These are phyloP conservation scores for Phragmites australis DNA, from an alignment of 176 grass and related monocot genomes.

Conservation along the genomic window DNA sequence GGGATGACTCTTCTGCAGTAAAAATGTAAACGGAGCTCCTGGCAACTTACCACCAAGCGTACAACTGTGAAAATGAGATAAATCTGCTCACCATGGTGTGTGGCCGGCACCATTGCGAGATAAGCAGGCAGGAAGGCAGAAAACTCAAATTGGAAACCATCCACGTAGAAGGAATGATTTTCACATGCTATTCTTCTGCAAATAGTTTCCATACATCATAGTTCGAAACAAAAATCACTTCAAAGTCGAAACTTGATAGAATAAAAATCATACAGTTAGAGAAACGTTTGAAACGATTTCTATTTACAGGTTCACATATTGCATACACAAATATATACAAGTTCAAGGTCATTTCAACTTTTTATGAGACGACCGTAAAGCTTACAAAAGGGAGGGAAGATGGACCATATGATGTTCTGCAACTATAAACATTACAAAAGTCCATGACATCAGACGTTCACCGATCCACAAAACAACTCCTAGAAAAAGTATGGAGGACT, in stretches of 20 bases:
- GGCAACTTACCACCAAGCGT: not conserved
- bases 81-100: not conserved
- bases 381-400: slow-evolving; percentile 10
- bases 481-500: slow-evolving; percentile 17
- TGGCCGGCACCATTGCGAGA: not conserved
- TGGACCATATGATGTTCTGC: not conserved
- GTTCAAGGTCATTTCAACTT: slow-evolving; percentile 13
- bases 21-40: slow-evolving; percentile 5
- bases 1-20: not conserved
- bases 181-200: not conserved
- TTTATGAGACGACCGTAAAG: not conserved
- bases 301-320: slow-evolving; percentile 5
- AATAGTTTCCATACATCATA: not conserved
- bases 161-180: not conserved
- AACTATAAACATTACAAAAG: slow-evolving; percentile 22
- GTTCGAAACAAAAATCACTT: not conserved
- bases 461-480: slow-evolving; percentile 18
- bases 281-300: not conserved
- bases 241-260: not conserved
- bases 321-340: slow-evolving; percentile 33
- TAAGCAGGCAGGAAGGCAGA: not conserved
- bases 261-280: not conserved
- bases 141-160: not conserved
- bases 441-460: not conserved
- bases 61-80: not conserved